These are phyloP conservation scores for Taphrina flavorubra DNA, from an alignment of 1,139 yeast genomes.

Conservation along the genomic window DNA sequence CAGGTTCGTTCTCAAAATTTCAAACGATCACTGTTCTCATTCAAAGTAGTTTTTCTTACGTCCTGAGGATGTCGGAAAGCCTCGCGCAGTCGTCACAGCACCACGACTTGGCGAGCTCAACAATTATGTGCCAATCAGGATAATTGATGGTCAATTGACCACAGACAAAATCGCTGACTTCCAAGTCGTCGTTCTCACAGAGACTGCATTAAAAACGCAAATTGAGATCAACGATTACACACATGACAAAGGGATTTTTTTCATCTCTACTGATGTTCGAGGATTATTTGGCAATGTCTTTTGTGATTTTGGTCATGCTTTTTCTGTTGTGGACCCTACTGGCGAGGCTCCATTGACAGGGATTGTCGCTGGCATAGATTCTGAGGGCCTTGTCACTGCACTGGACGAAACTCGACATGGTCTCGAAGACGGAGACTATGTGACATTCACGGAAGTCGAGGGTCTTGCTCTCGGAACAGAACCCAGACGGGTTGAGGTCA, in stretches of 20 bases:
- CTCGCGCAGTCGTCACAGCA: constrained; percentile 76
- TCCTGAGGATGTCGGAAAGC: constrained; percentile 71
- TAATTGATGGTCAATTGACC: constrained; percentile 58
- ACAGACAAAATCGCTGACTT: constrained; percentile 61
- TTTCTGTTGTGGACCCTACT: constrained; percentile 78
- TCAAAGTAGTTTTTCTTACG: constrained; percentile 64
- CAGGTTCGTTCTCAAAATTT: constrained; percentile 54
- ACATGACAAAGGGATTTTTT: constrained; percentile 74
- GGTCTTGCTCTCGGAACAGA: constrained; percentile 69
- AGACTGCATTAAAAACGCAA: constrained; percentile 74
- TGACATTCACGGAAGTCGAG: constrained; percentile 83
- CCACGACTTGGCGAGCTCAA: constrained; percentile 78
- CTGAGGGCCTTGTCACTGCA: constrained; percentile 89
- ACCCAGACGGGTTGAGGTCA: constrained; percentile 76
- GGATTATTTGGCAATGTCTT: constrained; percentile 90
- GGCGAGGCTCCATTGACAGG: constrained; percentile 94
- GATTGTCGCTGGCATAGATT: constrained; percentile 72
- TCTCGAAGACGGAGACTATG: constrained; percentile 87
- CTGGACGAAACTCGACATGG: constrained; percentile 93
- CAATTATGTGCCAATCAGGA: constrained; percentile 85
- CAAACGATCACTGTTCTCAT: not conserved
- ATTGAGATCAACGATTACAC: constrained; percentile 75
- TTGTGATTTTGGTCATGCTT: constrained; percentile 85
- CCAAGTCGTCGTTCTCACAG: constrained; percentile 84
- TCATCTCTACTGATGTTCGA: constrained; percentile 77